Base-by-base conservation (phyloP, 2,329 filamentous ascomycete species). In the Parasarocladium wereldwijsianum region DNA sequence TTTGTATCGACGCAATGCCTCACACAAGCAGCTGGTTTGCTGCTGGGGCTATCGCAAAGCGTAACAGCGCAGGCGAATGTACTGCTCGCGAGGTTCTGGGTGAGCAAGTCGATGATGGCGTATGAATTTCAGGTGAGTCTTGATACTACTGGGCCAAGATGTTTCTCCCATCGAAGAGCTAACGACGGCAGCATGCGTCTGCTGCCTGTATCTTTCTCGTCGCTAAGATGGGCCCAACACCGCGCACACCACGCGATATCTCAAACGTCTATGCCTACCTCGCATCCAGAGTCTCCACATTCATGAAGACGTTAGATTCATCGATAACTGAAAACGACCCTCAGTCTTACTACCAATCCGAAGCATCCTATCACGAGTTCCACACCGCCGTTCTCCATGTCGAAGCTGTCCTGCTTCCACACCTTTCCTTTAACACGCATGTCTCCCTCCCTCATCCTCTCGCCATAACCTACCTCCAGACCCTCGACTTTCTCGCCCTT, bases 391-490 rank as follows among this genome's bases (percentile, higher is more conserved):
- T 96, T 5, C 65, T 92, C 25, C 58, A 66, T n/a, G 66, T 76
- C 28, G 90, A 98, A 52, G 70, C 78, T 4, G 70, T 75, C 23
- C 72, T 96, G 12, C 65, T 96, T 2, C 72, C 73, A 36, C 64
- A 72, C 0, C 62, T 94, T 1, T 75, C 76, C 10, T 96, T 93
- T 52, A 70, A 92, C 43, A 81, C 77, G 2, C 82, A 90, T 41
- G 82, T 92, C 8, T 74, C 82, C 1, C 65, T 94, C 1, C 90
- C 90, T 0, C 83, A 96, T 46, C 70, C 80, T 0, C 69, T 96
- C 10, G 82, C 82, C 34, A 69, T 96, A 34, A 94, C 86, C 5
- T 98, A 96, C 49, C 70, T 96, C 1, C 87, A 96, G 54, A 78
- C 86, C 0, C 69, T 98, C 12, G 82, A 84, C 34, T 76, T 80